Evolutionary conservation across 352 stramenopile species (phyloP).

Genomic region (Globisporangium mamillatum): DNA sequence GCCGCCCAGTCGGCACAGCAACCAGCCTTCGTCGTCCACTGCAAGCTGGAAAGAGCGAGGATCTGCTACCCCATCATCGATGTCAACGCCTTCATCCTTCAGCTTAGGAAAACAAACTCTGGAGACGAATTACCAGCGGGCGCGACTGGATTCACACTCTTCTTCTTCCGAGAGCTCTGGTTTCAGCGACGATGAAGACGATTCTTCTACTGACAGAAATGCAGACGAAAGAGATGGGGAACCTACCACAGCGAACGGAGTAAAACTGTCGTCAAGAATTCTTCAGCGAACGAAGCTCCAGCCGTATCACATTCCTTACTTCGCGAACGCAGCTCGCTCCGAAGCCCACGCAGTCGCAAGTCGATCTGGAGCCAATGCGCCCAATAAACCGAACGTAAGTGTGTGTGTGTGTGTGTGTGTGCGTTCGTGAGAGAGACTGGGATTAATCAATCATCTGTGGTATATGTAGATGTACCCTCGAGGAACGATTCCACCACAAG

Average conservation of each 20-base stretch:
- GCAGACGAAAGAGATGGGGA: not conserved
- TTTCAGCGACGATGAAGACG: conserved; percentile 12
- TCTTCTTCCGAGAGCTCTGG: conserved; percentile 18
- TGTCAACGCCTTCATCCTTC: conserved; percentile 22
- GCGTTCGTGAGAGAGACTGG: too few species aligned
- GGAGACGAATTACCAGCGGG: not conserved
- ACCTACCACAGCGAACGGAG: not conserved
- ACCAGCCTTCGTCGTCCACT: conserved; percentile 7
- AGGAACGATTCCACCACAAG: conserved; percentile 43
- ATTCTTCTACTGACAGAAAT: not conserved
- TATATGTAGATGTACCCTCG: conserved; percentile 32
- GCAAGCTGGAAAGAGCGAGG: conserved; percentile 16
- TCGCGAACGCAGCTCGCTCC: not conserved
- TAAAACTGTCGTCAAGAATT: not conserved
- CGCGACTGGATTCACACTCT: conserved; percentile 6
- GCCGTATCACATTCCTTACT: conserved; percentile 38
- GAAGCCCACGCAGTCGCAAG: not conserved
- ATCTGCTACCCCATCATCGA: conserved; percentile 15
- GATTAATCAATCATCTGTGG: not conserved
- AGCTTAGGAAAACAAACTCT: conserved; percentile 7
- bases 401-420: not conserved
- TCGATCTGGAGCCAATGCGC: not conserved
- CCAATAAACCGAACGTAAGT: conserved; percentile 11
- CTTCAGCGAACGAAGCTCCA: conserved; percentile 17
- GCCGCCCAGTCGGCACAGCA: conserved; percentile 25